These are phyloP conservation scores for Paramyrothecium sp. DNA, from an alignment of 2,329 filamentous ascomycete species.

Conservation along the genomic window DNA sequence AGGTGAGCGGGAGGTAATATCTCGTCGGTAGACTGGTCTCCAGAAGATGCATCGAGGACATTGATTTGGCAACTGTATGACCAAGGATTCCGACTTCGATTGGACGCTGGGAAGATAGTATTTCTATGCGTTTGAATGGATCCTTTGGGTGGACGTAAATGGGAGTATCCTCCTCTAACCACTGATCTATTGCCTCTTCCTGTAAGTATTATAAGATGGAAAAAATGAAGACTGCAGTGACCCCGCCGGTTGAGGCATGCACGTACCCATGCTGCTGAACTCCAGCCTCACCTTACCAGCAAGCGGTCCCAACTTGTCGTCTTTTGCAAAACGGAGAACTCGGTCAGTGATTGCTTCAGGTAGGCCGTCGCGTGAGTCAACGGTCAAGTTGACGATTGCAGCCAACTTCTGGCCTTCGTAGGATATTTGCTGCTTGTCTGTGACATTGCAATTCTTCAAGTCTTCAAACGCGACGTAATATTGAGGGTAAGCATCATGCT, in stretches of 20 bases:
- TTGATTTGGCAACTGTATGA: slow-evolving; percentile 16
- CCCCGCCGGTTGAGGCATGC: not conserved
- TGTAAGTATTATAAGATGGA: slow-evolving; percentile 1
- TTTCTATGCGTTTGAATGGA: slow-evolving; percentile 64
- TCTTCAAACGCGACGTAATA: slow-evolving; percentile 36
- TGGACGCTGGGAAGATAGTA: slow-evolving; percentile 43
- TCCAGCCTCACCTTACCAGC: slow-evolving; percentile 31
- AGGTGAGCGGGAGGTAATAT: slow-evolving; percentile 57
- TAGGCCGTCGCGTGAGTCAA: slow-evolving; percentile 20
- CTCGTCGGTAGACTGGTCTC: slow-evolving; percentile 60
- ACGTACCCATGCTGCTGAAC: slow-evolving; percentile 31
- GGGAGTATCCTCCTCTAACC: slow-evolving; percentile 55
- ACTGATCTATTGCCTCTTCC: slow-evolving; percentile 27
- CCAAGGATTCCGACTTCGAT: not conserved
- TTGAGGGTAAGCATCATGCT: slow-evolving; percentile 47
- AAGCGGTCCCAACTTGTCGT: slow-evolving; percentile 30
- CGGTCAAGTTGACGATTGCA: slow-evolving; percentile 27
- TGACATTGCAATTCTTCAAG: slow-evolving; percentile 23
- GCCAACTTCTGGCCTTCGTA: slow-evolving; percentile 20
- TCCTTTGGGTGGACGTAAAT: slow-evolving; percentile 66
- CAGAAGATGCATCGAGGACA: slow-evolving; percentile 50
- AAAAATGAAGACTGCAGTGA: rapidly evolving
- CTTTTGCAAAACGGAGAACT: slow-evolving; percentile 36
- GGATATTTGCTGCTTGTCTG: slow-evolving; percentile 22
- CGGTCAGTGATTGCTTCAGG: slow-evolving; percentile 26